Conservation (phyloP, 1,139 yeast genomes). For the Lodderomyces orthopsilosis region DNA sequence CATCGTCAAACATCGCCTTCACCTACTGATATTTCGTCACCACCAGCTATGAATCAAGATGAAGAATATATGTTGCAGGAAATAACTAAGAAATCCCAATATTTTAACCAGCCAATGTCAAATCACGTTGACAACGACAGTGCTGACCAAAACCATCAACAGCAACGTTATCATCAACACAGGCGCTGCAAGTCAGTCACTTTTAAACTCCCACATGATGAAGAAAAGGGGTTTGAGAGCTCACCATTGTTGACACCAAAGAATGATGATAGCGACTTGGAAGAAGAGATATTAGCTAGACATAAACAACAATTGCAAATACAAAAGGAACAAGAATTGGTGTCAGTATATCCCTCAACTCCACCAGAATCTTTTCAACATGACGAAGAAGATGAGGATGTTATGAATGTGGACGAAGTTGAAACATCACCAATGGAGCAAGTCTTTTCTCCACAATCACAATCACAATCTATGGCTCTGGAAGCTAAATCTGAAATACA, state of each 20-base stretch:
- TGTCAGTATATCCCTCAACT: slow-evolving; percentile 9
- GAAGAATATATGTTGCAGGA: slow-evolving; percentile 4
- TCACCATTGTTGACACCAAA: slow-evolving; percentile 45
- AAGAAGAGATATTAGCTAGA: slow-evolving; percentile 4
- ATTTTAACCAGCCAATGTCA: neutral
- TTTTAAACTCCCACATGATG: slow-evolving; percentile 23
- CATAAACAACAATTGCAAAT: neutral
- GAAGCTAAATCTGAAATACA: neutral
- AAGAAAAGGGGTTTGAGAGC: slow-evolving; percentile 23
- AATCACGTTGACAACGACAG: neutral
- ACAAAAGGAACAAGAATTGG: neutral
- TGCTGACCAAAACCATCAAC: slow-evolving; percentile 9
- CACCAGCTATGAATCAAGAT: slow-evolving; percentile 15
- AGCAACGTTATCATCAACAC: slow-evolving; percentile 16
- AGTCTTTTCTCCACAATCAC: neutral
- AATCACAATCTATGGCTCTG: slow-evolving; percentile 1
- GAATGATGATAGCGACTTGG: slow-evolving; percentile 38
- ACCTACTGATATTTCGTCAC: slow-evolving; percentile 17
- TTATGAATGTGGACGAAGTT: neutral
- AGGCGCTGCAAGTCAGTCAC: slow-evolving; percentile 23
- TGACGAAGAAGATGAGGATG: neutral
- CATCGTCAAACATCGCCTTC: slow-evolving; percentile 25
- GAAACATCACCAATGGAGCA: neutral
- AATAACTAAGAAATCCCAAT: neutral
- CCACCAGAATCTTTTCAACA: slow-evolving; percentile 10